These are phyloP conservation scores for Kodamaea leandrae DNA, from an alignment of 805 yeast species.

Conservation along the genomic window DNA sequence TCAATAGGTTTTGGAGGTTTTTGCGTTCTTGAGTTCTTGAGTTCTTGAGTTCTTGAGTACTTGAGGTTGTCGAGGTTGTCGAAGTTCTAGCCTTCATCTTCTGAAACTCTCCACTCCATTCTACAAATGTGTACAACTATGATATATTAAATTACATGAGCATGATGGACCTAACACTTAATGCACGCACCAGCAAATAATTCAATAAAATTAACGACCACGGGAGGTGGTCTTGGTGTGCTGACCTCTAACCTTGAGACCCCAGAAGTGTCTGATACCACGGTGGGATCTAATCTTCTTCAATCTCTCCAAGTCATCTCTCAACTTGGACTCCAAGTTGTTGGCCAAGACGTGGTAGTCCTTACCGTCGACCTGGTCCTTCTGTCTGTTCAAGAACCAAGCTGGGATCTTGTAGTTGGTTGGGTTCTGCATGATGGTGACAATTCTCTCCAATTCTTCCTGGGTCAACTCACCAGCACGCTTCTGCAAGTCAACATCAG, in stretches of 20 bases:
- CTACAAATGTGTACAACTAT: conserved; percentile 5
- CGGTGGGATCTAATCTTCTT: conserved; percentile 99
- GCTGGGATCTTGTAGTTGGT: conserved; percentile 98
- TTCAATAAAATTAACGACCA: conserved; percentile 48
- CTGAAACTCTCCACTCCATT: neutral
- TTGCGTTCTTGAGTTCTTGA: too few species aligned
- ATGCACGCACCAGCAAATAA: conserved; percentile 15
- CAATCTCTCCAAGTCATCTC: conserved; percentile 99
- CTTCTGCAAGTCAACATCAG: conserved; percentile 96
- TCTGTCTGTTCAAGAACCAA: conserved; percentile 99
- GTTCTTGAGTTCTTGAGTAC: too few species aligned
- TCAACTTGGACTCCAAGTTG: conserved; percentile 98
- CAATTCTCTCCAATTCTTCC: conserved; percentile 99
- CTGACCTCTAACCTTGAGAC: conserved; percentile 99
- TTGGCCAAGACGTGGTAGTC: conserved; percentile 98
- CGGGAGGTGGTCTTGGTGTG: conserved; percentile 99
- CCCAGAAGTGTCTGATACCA: conserved; percentile 99
- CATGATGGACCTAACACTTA: conserved; percentile 5
- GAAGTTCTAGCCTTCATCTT: neutral
- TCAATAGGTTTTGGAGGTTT: too few species aligned
- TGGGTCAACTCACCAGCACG: conserved; percentile 99
- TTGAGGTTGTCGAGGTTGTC: neutral
- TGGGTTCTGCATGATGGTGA: conserved; percentile 99
- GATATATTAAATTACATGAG: conserved; percentile 15
- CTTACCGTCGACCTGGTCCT: conserved; percentile 97